Conservation (phyloP, 1,139 yeast genomes). For the Saccharomyces hybrid region DNA sequence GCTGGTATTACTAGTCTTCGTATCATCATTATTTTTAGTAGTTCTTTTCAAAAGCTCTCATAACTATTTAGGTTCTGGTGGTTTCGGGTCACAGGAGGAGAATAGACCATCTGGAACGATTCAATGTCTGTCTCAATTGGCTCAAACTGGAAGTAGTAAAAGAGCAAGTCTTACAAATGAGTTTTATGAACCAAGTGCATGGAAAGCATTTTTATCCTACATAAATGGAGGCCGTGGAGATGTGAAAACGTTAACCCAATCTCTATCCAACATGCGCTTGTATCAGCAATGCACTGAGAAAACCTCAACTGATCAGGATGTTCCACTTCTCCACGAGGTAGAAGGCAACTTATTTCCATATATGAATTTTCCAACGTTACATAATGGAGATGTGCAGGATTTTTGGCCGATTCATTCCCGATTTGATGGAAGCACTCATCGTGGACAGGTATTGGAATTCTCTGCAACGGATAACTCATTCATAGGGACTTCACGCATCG, state of each 20-base stretch:
- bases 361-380: background rate
- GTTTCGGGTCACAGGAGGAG: too few relatives aligned
- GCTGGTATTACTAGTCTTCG: too few relatives aligned
- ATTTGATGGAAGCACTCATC: background rate
- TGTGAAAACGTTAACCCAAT: background rate
- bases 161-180: background rate
- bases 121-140: background rate
- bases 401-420: background rate
- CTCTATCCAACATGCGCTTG: background rate
- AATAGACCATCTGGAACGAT: too few relatives aligned
- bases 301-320: background rate
- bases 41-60: too few relatives aligned
- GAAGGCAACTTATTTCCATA: background rate
- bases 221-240: background rate
- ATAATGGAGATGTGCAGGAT: background rate
- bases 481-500: background rate
- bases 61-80: too few relatives aligned
- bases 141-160: background rate
- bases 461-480: constrained; percentile 9
- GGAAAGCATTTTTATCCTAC: background rate
- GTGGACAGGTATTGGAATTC: background rate
- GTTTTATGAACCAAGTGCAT: background rate
- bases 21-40: too few relatives aligned
- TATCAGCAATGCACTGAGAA: background rate
- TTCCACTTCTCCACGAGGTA: background rate